A percentile compares a stretch with the other conserved stretches of the same genome.
phyloP scores from a whole-genome alignment of 345 rosid genomes.

The Punica granatum region DNA sequence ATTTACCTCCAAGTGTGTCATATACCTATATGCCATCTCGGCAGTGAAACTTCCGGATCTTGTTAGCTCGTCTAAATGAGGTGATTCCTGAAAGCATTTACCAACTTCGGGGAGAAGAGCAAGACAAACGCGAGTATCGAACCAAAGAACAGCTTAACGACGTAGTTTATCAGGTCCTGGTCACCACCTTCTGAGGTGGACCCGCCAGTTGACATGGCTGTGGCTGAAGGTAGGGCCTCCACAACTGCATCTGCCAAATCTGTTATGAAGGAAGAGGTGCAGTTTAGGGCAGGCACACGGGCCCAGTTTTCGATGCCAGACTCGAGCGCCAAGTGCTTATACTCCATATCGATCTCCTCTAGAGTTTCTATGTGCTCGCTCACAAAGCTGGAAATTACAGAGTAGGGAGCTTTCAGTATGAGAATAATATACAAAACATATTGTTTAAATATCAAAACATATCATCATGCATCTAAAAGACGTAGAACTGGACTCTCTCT shows the following conservation, averaged over 20 bases:
- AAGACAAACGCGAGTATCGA: slow-evolving; percentile 63
- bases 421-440: too few relatives aligned
- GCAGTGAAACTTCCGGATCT: background rate
- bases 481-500: too few relatives aligned
- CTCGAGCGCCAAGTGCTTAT: slow-evolving; percentile 73
- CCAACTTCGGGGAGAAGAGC: slow-evolving; percentile 53
- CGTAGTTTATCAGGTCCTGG: slow-evolving; percentile 36
- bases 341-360: slow-evolving; percentile 94
- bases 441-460: background rate
- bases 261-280: slow-evolving; percentile 70
- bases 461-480: background rate
- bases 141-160: slow-evolving; percentile 62
- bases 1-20: background rate
- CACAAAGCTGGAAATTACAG: slow-evolving; percentile 52
- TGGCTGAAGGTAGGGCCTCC: slow-evolving; percentile 77
- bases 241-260: slow-evolving; percentile 90
- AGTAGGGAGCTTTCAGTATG: background rate
- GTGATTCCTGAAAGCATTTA: slow-evolving; percentile 54
- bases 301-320: slow-evolving; percentile 94
- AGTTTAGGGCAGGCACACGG: slow-evolving; percentile 76
- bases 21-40: background rate
- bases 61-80: slow-evolving; percentile 7
- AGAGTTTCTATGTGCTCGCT: slow-evolving; percentile 95
- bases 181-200: slow-evolving; percentile 36
- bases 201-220: slow-evolving; percentile 33